Evolutionary conservation across 2,329 filamentous ascomycete genomes (phyloP), one percentile per base, ranked within the genome.

Genomic region (Botrytis paeoniae): DNA sequence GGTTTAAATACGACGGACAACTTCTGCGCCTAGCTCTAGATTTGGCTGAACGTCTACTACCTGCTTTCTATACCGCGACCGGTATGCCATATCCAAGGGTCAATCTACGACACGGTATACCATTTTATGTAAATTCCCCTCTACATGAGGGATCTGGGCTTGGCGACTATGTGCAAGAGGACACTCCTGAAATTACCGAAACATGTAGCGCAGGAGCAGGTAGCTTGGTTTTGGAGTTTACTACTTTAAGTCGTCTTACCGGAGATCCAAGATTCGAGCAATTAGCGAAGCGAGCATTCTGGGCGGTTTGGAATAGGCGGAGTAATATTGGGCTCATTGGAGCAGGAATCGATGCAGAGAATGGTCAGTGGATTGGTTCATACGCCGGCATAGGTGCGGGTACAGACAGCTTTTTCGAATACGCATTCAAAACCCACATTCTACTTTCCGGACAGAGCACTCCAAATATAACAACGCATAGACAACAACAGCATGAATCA

Each of bases 341-440:
- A 12, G 92, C 94, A 73, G 95, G 95, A 4, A 94, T 99, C 75
- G 95, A 97, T 83, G 93, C 94, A 1, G 95, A 98, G 80, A 92
- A 90, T 41, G 96, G 95, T 0, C 87, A 92, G 77, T 99, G 96
- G 96, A 91, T 96, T 48, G 92, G 92, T 14, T 88, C 93, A 2
- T 95, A 93, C 81, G 91, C 95, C n/a, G 95, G 96, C 43, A 97
- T 99, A 78, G 96, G 96, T 68, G 96, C 96, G 12, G 96, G 96
- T 57, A 94, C 97, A 79, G 96, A 99, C 83, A 98, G 95, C 83
- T 99, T 99, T 84, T 98, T 97, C 80, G 96, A 99, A 83, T 99
- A 99, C 82, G 95, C 96, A 5, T 87, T 98, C 79, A 99, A 99
- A 83, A 94, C 94, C 29, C 91, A 97, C 80, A 93, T 99, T 74